These are phyloP conservation scores for Chloranthus sessilifolius DNA, from an alignment of 164 flowering plant species.

Conservation along the genomic window DNA sequence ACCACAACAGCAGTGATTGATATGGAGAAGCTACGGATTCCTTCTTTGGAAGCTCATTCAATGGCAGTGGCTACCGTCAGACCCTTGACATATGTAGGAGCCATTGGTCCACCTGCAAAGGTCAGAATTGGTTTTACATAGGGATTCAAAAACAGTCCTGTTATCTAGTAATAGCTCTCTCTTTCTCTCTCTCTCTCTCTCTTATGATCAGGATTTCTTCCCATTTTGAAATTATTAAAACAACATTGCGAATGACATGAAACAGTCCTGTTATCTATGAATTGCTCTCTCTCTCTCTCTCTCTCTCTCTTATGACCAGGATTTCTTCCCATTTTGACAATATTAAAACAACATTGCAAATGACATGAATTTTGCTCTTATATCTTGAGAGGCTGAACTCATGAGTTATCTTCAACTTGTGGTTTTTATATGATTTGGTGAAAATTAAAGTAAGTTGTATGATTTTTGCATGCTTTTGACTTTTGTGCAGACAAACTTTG, in stretches of 20 bases:
- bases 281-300: not conserved
- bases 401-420: not conserved
- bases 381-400: not conserved
- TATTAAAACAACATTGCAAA: not conserved
- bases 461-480: slow-evolving; percentile 2
- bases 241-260: not conserved
- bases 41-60: slow-evolving; percentile 47
- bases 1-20: slow-evolving; percentile 46
- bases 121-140: slow-evolving; percentile 23
- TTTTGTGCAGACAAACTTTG: slow-evolving; percentile 38
- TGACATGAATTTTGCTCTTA: not conserved
- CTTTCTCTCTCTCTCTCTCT: not conserved
- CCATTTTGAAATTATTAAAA: not conserved
- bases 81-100: slow-evolving; percentile 50
- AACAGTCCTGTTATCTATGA: not conserved
- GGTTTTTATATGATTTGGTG: not conserved
- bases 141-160: not conserved
- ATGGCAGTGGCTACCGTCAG: slow-evolving; percentile 33
- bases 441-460: not conserved
- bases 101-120: slow-evolving; percentile 44
- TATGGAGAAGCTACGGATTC: slow-evolving; percentile 51
- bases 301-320: not conserved
- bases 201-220: not conserved
- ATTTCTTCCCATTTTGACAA: not conserved
- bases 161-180: not conserved